Percentiles rank a stretch among this genome's conserved stretches.
These are phyloP conservation scores for Carex myosuroides DNA, from an alignment of 176 grass and related monocot species.

Conservation along the genomic window DNA sequence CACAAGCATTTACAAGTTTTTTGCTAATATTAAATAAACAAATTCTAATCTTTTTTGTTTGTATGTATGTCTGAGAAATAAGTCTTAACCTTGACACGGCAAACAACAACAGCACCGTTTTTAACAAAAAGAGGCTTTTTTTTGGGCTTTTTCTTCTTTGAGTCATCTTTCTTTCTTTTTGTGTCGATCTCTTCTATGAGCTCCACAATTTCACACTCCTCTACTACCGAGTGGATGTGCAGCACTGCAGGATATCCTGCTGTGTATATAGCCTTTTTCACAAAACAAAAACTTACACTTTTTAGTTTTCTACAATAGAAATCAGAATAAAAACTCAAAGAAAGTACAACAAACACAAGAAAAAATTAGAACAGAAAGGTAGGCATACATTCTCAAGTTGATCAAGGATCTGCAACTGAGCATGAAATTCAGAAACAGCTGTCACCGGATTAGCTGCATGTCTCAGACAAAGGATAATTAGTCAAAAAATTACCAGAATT, in stretches of 20 bases:
- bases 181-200: slow-evolving; percentile 50
- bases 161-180: slow-evolving; percentile 72
- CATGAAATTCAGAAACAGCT: slow-evolving; percentile 60
- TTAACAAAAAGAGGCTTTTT: slow-evolving; percentile 94
- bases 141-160: slow-evolving; percentile 73
- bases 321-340: slow-evolving; percentile 6
- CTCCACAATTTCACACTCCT: slow-evolving; percentile 96
- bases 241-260: slow-evolving; percentile 87
- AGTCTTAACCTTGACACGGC: slow-evolving; percentile 62
- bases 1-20: slow-evolving; percentile 7
- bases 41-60: neutral
- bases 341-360: neutral
- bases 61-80: neutral
- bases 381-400: slow-evolving; percentile 90
- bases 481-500: neutral
- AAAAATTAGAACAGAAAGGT: slow-evolving; percentile 4
- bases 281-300: neutral
- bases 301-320: neutral
- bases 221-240: slow-evolving; percentile 92
- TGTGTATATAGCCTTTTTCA: slow-evolving; percentile 84
- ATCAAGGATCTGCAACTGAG: slow-evolving; percentile 92
- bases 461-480: neutral
- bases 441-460: slow-evolving; percentile 51
- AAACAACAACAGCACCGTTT: slow-evolving; percentile 92
- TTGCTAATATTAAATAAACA: neutral